These are phyloP conservation scores for Lactuca saligna DNA, from an alignment of 129 eudicot species.

Conservation along the genomic window DNA sequence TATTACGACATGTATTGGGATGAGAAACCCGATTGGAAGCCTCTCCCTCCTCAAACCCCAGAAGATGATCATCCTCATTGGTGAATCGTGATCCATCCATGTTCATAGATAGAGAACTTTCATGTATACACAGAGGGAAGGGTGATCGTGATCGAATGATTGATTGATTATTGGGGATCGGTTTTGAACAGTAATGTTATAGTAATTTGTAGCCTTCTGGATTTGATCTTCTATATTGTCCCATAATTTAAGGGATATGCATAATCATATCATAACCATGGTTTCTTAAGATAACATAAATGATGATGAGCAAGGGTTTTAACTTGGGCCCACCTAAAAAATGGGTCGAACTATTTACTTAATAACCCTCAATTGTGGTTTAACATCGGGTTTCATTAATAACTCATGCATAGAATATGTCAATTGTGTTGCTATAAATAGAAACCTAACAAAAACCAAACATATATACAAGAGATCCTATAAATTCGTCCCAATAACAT, in stretches of 20 bases:
- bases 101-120: slow-evolving; percentile 20
- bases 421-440: slow-evolving; percentile 12
- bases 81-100: slow-evolving; percentile 32
- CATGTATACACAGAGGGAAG: slow-evolving; percentile 24
- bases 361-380: background rate
- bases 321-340: no score
- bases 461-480: slow-evolving; percentile 19
- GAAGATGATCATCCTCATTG: slow-evolving; percentile 94
- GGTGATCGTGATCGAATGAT: background rate
- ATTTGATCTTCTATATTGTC: background rate
- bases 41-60: slow-evolving; percentile 77
- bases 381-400: no score
- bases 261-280: no score
- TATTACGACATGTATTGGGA: slow-evolving; percentile 98
- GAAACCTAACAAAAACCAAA: slow-evolving; percentile 9
- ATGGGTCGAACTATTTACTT: no score
- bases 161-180: slow-evolving; percentile 9
- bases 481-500: slow-evolving; percentile 20
- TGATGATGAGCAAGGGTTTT: no score
- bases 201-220: slow-evolving; percentile 5
- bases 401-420: background rate
- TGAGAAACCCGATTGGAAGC: slow-evolving; percentile 93
- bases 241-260: background rate
- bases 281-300: no score
- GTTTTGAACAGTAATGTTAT: slow-evolving; percentile 29